Base-by-base conservation (phyloP, 169 alveolate genomes). In the Plasmodium ovale region DNA sequence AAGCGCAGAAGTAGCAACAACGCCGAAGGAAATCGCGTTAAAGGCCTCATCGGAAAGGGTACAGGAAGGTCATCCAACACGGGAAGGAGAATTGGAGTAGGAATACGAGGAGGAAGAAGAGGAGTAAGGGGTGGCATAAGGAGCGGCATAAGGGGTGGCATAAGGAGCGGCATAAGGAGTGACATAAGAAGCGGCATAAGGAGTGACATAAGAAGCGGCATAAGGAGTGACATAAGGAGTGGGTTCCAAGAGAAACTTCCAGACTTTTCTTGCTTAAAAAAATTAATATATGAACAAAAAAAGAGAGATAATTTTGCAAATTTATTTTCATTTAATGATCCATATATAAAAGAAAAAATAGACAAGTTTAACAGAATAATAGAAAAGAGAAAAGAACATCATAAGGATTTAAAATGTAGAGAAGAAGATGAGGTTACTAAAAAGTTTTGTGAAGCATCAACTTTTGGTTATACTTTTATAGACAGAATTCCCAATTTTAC, bases 401-500 rank as follows among this genome's bases (percentile, higher is more conserved):
- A 47, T 33, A 49, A 29, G 62, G 42, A 33, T 64, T n/a, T n/a
- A n/a, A 47, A 51, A 14, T 33, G 39, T 25, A 79, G 65, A 12
- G 70, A 69, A 49, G 72, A 65, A 21, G 88, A 74, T 42, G 77
- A 60, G 44, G 27, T 74, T 12, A 21, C 54, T 74, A 53, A 53
- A 25, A 47, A 64, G 10, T 56, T 79, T 51, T 79, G 82, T 35
- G 89, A 79, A 21, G 39, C 89, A n/a, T 79, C 89, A 5, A 44
- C 77, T 5, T 79, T 79, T 79, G 89, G 89, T 42, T 79, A 79
- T 64, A 79, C 89, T 1, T 79, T 79, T 68, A 79, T 79, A 42
- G 84, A 79, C 29, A 47, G 51, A 39, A 59, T 65, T 51, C 23
- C 42, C 10, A 62, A 79, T 31, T 12, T 33, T 58, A 23, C 29